Evolutionary conservation across 179 eudicot genomes (phyloP).

Genomic region (Silene vulgaris): DNA sequence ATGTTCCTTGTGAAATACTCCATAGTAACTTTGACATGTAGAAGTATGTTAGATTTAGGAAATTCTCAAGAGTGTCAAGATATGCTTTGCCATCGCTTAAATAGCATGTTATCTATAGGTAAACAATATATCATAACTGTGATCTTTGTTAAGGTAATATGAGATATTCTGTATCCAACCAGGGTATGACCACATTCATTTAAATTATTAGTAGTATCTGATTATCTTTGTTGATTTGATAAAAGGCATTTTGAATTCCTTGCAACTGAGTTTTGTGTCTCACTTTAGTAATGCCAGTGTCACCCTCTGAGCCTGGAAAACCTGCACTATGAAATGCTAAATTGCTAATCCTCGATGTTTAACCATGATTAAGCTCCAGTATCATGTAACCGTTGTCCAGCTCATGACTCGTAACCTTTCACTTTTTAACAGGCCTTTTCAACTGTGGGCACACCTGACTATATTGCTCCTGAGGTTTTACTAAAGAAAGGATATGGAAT

Average conservation of each 20-base stretch:
- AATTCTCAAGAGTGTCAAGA: neutral
- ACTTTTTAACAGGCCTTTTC: slow-evolving; percentile 61
- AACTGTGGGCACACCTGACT: slow-evolving; percentile 87
- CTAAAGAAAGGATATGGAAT: slow-evolving; percentile 81
- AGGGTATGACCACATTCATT: neutral
- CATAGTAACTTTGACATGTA: neutral
- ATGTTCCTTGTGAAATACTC: neutral
- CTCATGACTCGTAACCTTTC: slow-evolving; percentile 21
- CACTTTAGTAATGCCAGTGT: neutral
- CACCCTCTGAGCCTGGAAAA: slow-evolving; percentile 3
- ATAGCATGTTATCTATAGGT: neutral
- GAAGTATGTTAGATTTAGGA: neutral
- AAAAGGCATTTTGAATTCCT: neutral
- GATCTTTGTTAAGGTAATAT: neutral
- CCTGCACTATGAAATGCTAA: slow-evolving; percentile 2
- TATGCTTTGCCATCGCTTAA: neutral
- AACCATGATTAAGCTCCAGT: slow-evolving; percentile 1
- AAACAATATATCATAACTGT: neutral
- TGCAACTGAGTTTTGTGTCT: slow-evolving; percentile 1
- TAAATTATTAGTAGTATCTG: neutral
- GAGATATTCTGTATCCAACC: neutral
- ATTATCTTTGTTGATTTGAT: neutral
- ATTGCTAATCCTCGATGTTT: slow-evolving; percentile 2
- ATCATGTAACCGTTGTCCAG: slow-evolving; percentile 16
- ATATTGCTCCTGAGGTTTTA: slow-evolving; percentile 84